Evolutionary conservation across 176 grass and related monocot species (phyloP).

Genomic region (Tillandsia fasciculata): DNA sequence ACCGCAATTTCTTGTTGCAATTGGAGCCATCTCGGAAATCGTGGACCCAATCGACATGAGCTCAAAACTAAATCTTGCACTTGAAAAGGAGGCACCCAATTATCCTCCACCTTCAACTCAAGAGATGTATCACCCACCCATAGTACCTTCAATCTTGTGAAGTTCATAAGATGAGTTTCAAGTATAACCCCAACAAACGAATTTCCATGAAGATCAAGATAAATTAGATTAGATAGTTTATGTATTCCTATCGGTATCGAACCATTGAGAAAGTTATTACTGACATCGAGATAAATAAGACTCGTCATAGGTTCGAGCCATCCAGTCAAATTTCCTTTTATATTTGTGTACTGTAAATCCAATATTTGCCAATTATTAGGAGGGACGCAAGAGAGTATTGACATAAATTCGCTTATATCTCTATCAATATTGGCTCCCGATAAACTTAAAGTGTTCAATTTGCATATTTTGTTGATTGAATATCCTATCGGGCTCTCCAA

Average conservation of each 20-base stretch:
- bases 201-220: not conserved
- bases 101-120: not conserved
- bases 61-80: not conserved
- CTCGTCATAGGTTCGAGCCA: slow-evolving; percentile 12
- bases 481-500: too few species aligned
- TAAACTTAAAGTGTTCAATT: not conserved
- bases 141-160: not conserved
- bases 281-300: slow-evolving; percentile 22
- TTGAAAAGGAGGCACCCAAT: slow-evolving; percentile 27
- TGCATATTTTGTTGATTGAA: not conserved
- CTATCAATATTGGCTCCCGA: not conserved
- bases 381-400: not conserved
- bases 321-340: not conserved
- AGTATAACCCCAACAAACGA: not conserved
- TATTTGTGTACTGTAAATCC: not conserved
- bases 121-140: not conserved
- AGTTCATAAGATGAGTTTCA: slow-evolving; percentile 17
- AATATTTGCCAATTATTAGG: not conserved
- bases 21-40: slow-evolving; percentile 25
- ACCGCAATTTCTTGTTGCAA: not conserved
- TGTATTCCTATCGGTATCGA: not conserved
- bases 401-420: not conserved
- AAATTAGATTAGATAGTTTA: slow-evolving; percentile 1
- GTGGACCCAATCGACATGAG: not conserved
- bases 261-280: not conserved